Evolutionary conservation across 108 stramenopile genomes (phyloP).

Genomic region (Cyclotella choctawhatcheeana): DNA sequence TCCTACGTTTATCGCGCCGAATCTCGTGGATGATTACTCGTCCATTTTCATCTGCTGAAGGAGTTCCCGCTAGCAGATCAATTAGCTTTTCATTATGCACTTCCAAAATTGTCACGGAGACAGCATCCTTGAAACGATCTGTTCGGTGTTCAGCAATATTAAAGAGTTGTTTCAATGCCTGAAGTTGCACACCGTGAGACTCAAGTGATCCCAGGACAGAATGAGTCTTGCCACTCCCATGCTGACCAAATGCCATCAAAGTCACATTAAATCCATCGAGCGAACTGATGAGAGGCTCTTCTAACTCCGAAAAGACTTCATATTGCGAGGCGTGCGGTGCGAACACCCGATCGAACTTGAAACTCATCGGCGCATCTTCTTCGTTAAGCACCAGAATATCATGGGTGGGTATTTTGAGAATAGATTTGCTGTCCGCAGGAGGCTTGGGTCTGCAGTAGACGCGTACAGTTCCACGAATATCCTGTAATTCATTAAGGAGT

Average conservation of each 20-base stretch:
- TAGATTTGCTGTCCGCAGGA: conserved; percentile 9
- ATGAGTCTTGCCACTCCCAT: conserved; percentile 92
- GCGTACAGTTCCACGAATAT: conserved; percentile 78
- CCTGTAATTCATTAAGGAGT: conserved; percentile 78
- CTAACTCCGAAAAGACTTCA: conserved; percentile 91
- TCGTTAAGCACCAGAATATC: conserved; percentile 71
- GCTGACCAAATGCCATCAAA: conserved; percentile 95
- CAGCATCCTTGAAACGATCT: conserved; percentile 73
- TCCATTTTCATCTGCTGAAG: conserved; percentile 67
- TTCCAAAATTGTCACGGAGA: conserved; percentile 75
- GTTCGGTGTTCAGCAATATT: conserved; percentile 65
- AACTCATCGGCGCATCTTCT: conserved; percentile 67
- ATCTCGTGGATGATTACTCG: conserved; percentile 48
- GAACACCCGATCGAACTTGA: conserved; percentile 93
- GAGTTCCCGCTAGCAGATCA: conserved; percentile 76
- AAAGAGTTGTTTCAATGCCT: conserved; percentile 69
- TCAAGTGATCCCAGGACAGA: conserved; percentile 78
- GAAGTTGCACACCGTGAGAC: conserved; percentile 71
- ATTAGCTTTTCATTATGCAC: conserved; percentile 77
- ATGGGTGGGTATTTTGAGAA: conserved; percentile 66
- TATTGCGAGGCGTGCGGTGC: conserved; percentile 62
- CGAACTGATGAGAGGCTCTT: conserved; percentile 85
- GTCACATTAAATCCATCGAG: conserved; percentile 97
- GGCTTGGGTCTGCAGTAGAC: conserved; percentile 80
- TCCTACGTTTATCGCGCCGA: conserved; percentile 25